A percentile compares a stretch with the other conserved stretches of the same genome.
These are phyloP conservation scores for Colletotrichum caudatum DNA, from an alignment of 2,329 filamentous ascomycete species.

Conservation along the genomic window DNA sequence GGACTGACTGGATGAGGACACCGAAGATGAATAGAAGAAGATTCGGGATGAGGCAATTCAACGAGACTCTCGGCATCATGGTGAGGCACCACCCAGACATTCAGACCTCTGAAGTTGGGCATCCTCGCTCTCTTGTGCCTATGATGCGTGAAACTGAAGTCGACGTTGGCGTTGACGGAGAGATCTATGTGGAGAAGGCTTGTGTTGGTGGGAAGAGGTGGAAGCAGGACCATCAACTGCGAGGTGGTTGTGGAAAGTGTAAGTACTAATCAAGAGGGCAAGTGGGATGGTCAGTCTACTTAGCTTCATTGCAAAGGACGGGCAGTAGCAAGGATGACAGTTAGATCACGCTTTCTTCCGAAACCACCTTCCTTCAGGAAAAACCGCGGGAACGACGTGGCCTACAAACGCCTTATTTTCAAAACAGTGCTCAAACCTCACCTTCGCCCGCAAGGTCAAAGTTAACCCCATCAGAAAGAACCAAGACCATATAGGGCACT, in stretches of 20 bases:
- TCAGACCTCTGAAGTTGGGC: slow-evolving; percentile 63
- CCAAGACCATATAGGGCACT: neutral
- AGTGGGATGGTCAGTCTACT: neutral
- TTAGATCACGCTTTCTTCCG: neutral
- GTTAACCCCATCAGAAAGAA: too few relatives aligned
- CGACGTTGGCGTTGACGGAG: neutral
- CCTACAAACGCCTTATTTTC: too few relatives aligned
- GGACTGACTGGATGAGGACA: slow-evolving; percentile 30
- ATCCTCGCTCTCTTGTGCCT: slow-evolving; percentile 49
- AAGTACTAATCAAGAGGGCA: neutral
- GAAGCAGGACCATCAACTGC: neutral
- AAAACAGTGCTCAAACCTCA: neutral
- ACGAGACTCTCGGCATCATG: slow-evolving; percentile 55
- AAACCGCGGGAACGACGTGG: neutral
- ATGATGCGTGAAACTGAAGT: neutral
- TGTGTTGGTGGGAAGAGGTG: too few relatives aligned
- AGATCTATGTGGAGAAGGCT: neutral
- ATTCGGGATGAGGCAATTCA: slow-evolving; percentile 68
- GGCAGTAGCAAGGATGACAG: neutral
- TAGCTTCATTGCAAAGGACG: neutral
- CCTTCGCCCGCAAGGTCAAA: neutral
- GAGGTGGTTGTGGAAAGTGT: neutral
- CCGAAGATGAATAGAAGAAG: slow-evolving; percentile 56
- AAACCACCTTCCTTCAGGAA: neutral
- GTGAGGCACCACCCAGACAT: slow-evolving; percentile 57